Percentiles rank a stretch among this genome's conserved stretches.
Evolutionary conservation across 495 filamentous ascomycete species (phyloP).

Genomic region (Talaromyces trachyspermus): DNA sequence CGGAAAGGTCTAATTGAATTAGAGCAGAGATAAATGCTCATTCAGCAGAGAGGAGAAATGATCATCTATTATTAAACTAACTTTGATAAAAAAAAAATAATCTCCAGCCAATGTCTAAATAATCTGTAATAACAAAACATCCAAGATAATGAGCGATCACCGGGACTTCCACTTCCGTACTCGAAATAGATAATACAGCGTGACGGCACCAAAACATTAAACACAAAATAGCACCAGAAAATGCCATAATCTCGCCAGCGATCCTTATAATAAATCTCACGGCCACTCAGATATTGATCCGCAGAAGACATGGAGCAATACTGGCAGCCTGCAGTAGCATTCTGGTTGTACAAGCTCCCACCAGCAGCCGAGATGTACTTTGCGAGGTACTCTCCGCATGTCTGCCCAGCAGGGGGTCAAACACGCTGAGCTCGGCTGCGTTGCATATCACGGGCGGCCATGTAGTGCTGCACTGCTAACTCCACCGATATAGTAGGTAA

Average conservation of each 20-base stretch:
- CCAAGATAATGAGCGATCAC: too few relatives aligned
- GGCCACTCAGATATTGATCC: conserved; percentile 48
- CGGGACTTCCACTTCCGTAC: too few relatives aligned
- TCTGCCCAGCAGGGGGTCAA: conserved; percentile 43
- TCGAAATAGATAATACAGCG: conserved; percentile 61
- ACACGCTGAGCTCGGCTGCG: conserved; percentile 43
- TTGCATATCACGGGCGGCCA: conserved; percentile 48
- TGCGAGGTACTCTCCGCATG: conserved; percentile 49
- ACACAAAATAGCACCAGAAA: conserved; percentile 53
- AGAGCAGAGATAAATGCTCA: too few relatives aligned
- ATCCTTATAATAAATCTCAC: conserved; percentile 44
- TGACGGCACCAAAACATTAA: conserved; percentile 59
- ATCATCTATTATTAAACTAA: too few relatives aligned
- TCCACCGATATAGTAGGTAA: conserved; percentile 56
- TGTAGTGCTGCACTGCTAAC: conserved; percentile 49
- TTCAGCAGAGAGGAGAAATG: too few relatives aligned
- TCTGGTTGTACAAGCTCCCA: conserved; percentile 46
- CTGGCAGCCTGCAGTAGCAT: conserved; percentile 43
- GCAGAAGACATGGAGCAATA: conserved; percentile 53
- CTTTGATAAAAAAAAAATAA: too few relatives aligned
- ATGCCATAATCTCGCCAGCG: conserved; percentile 62
- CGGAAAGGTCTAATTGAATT: too few relatives aligned
- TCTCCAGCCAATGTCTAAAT: too few relatives aligned
- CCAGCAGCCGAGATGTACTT: conserved; percentile 34
- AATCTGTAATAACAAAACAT: too few relatives aligned